Evolutionary conservation across 257 asterid species (phyloP), one percentile per base, ranked within the genome.

Genomic region (Mitragyna speciosa): DNA sequence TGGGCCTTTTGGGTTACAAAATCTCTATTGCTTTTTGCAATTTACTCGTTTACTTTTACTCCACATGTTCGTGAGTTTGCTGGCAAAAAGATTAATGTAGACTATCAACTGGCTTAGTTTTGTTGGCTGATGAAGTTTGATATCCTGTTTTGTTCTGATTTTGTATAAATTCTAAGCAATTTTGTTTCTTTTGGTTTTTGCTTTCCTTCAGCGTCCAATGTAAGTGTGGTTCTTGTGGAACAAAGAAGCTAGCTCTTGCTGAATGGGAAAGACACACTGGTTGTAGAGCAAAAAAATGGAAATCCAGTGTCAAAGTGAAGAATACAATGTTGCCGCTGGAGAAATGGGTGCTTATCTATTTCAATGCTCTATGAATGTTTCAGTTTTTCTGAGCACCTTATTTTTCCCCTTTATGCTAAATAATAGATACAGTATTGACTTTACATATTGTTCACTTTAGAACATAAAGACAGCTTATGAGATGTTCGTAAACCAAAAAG

Each of bases 221-320:
- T 77, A 80, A 70, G 76, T 96, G 99, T 80, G 96, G 94, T 80
- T 88, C 92, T 41, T 96, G 99, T 67, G 99, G 96, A 81, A 79
- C 88, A 70, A 85, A 79, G 87, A 92, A 92, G 76, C 91, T 78
- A 82, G 87, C 90, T 76, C 97, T 91, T 77, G 81, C 90, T 86
- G 96, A 92, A 88, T 96, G 99, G 99, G 99, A 96, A 82, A 85
- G 89, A 22, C 99, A 96, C 86, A 94, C 98, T 39, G 99, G 99
- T 56, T 92, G 92, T 82, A 88, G 98, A 87, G 98, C 99, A 15
- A 96, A 96, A 85, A 96, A 96, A 82, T 96, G 99, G 99, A 96
- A 96, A 89, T 89, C 83, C 82, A 96, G 98, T 81, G 95, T 96
- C 72, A 96, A 89, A 92, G 89, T 94, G 86, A 94, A 92, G 88